A percentile compares a stretch with the other conserved stretches of the same genome.
Conservation (phyloP, 768 basidiomycete species). For the Suillus hirtellus region DNA sequence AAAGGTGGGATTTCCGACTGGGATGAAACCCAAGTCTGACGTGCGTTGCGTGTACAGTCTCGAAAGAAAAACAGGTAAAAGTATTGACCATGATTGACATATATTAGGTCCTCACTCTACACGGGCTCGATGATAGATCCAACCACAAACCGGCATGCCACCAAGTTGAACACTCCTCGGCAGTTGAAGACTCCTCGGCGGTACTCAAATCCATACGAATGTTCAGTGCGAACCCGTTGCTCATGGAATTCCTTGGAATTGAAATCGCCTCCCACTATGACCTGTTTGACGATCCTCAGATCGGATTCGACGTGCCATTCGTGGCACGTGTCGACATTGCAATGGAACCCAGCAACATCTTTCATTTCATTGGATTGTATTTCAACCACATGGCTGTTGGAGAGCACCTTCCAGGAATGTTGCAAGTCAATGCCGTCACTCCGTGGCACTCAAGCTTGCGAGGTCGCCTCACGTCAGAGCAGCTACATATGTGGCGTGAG, state of each 20-base stretch:
- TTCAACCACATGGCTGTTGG: slow-evolving; percentile 11
- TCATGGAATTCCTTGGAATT: slow-evolving; percentile 12
- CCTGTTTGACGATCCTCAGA: slow-evolving; percentile 10
- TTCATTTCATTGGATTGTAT: slow-evolving; percentile 9
- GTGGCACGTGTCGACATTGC: slow-evolving; percentile 18
- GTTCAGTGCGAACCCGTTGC: slow-evolving; percentile 10
- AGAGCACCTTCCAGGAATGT: slow-evolving; percentile 16
- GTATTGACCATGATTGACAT: too few species aligned
- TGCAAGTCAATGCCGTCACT: slow-evolving; percentile 13
- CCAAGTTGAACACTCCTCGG: slow-evolving; percentile 12
- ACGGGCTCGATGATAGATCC: slow-evolving; percentile 8
- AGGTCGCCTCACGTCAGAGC: slow-evolving; percentile 12
- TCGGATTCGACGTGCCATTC: slow-evolving; percentile 19
- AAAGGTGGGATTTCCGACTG: slow-evolving; percentile 2
- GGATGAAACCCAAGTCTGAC: not conserved
- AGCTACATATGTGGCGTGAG: slow-evolving; percentile 11
- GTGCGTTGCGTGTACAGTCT: slow-evolving; percentile 1
- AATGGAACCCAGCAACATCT: slow-evolving; percentile 16
- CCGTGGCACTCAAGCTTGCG: not conserved
- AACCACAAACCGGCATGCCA: slow-evolving; percentile 17
- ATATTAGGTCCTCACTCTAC: not conserved
- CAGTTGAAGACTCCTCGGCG: slow-evolving; percentile 10
- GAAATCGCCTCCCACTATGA: slow-evolving; percentile 15
- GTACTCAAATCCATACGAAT: slow-evolving; percentile 17
- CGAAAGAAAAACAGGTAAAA: slow-evolving; percentile 21